Evolutionary conservation across 2,329 filamentous ascomycete species (phyloP).

Genomic region (Venturia nashicola): DNA sequence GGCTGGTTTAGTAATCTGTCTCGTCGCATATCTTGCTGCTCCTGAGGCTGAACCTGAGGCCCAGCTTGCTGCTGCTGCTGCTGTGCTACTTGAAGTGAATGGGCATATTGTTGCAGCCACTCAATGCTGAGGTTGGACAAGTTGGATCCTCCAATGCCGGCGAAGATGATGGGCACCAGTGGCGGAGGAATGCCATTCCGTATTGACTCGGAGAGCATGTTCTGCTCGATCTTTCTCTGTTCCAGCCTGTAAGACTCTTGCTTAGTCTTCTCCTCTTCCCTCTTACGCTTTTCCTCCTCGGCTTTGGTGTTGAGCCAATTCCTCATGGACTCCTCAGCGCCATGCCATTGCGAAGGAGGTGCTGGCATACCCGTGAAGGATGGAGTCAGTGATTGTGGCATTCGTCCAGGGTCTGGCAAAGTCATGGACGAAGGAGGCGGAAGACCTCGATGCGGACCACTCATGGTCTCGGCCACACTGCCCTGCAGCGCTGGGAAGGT

Average conservation of each 20-base stretch:
- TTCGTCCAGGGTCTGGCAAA: constrained; percentile 33
- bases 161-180: constrained; percentile 41
- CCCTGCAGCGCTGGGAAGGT: constrained; percentile 6
- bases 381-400: constrained; percentile 17
- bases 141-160: constrained; percentile 36
- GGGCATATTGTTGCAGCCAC: constrained; percentile 37
- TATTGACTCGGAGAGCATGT: constrained; percentile 40
- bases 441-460: constrained; percentile 39
- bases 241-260: constrained; percentile 37
- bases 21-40: constrained; percentile 25
- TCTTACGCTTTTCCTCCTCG: constrained; percentile 39
- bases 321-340: constrained; percentile 39
- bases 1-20: constrained; percentile 23
- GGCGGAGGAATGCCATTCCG: constrained; percentile 38
- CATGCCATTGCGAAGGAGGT: constrained; percentile 35
- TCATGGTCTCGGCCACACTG: constrained; percentile 23
- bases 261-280: constrained; percentile 41
- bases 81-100: constrained; percentile 31
- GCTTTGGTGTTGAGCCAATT: constrained; percentile 39
- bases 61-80: constrained; percentile 24
- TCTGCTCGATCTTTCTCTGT: constrained; percentile 39
- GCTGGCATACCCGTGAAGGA: constrained; percentile 29
- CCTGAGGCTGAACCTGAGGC: constrained; percentile 13
- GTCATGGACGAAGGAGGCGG: constrained; percentile 42
- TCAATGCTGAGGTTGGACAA: constrained; percentile 36